Conservation (phyloP, 2,329 filamentous ascomycete genomes). For the Ascochyta pisi region DNA sequence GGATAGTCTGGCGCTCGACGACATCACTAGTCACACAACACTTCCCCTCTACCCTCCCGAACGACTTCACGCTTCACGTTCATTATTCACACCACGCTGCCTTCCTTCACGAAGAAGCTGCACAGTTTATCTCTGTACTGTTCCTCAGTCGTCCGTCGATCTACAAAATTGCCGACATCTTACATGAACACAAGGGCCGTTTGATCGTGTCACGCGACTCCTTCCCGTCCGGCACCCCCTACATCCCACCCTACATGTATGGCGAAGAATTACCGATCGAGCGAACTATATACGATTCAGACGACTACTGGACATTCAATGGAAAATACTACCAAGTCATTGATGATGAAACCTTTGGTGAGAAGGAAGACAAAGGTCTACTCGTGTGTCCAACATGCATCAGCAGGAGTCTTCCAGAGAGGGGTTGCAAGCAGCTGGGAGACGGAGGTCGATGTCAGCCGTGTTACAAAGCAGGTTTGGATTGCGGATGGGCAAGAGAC, state of each 20-base stretch:
- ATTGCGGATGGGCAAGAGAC: slow-evolving; percentile 21
- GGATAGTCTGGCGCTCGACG: slow-evolving; percentile 24
- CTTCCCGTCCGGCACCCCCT: slow-evolving; percentile 27
- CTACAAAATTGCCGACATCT: slow-evolving; percentile 34
- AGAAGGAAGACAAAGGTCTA: slow-evolving; percentile 22
- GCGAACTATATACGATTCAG: slow-evolving; percentile 38
- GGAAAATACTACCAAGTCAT: slow-evolving; percentile 31
- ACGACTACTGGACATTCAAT: slow-evolving; percentile 37
- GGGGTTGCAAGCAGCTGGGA: slow-evolving; percentile 23
- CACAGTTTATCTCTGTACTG: slow-evolving; percentile 18
- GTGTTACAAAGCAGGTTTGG: slow-evolving; percentile 13
- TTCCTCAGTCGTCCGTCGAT: slow-evolving; percentile 34
- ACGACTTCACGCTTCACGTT: slow-evolving; percentile 29
- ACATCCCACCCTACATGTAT: slow-evolving; percentile 47
- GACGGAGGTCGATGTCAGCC: slow-evolving; percentile 25
- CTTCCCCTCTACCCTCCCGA: slow-evolving; percentile 17
- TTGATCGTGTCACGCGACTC: slow-evolving; percentile 34
- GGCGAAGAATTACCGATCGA: slow-evolving; percentile 42
- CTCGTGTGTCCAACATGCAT: slow-evolving; percentile 22
- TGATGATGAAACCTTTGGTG: slow-evolving; percentile 33
- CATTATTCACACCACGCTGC: slow-evolving; percentile 27
- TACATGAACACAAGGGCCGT: slow-evolving; percentile 30
- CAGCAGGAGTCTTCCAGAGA: slow-evolving; percentile 11
- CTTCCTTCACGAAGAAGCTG: slow-evolving; percentile 6
- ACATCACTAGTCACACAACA: slow-evolving; percentile 26